Conservation (phyloP, 176 grass and related monocot genomes). For the Carex scoparia region DNA sequence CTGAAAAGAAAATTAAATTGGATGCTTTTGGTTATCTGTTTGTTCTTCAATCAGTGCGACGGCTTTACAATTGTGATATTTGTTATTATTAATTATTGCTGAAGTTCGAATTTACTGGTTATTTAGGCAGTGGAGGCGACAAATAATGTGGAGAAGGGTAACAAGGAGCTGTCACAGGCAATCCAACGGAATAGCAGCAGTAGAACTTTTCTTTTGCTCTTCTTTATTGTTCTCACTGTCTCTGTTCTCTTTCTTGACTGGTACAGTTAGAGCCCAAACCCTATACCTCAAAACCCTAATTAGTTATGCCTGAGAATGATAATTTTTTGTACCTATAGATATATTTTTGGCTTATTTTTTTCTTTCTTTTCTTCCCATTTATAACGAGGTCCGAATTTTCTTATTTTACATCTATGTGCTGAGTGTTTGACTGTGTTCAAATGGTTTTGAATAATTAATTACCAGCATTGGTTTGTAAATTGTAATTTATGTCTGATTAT, state of each 20-base stretch:
- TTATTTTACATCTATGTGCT: not conserved
- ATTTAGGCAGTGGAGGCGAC: constrained; percentile 87
- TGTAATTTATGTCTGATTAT: not conserved
- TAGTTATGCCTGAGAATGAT: not conserved
- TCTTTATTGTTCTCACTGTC: constrained; percentile 93
- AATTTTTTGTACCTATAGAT: not conserved
- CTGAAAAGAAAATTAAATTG: not conserved
- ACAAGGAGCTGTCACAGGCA: constrained; percentile 80
- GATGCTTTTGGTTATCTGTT: not conserved
- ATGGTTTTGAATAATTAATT: not conserved
- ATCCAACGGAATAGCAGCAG: constrained; percentile 88
- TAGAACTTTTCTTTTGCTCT: constrained; percentile 93
- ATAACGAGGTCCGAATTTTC: not conserved
- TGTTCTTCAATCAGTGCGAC: not conserved
- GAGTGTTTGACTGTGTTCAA: not conserved
- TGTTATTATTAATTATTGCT: not conserved
- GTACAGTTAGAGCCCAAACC: constrained; percentile 39
- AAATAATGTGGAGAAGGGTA: constrained; percentile 81
- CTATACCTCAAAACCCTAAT: no score
- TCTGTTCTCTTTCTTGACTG: constrained; percentile 92
- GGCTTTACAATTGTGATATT: not conserved
- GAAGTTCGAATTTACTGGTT: constrained; percentile 8
- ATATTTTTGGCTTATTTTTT: not conserved
- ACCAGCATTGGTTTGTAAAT: not conserved
- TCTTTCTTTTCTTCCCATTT: not conserved